Evolutionary conservation across 2,329 filamentous ascomycete species (phyloP).

Genomic region (Grosmannia clavigera): DNA sequence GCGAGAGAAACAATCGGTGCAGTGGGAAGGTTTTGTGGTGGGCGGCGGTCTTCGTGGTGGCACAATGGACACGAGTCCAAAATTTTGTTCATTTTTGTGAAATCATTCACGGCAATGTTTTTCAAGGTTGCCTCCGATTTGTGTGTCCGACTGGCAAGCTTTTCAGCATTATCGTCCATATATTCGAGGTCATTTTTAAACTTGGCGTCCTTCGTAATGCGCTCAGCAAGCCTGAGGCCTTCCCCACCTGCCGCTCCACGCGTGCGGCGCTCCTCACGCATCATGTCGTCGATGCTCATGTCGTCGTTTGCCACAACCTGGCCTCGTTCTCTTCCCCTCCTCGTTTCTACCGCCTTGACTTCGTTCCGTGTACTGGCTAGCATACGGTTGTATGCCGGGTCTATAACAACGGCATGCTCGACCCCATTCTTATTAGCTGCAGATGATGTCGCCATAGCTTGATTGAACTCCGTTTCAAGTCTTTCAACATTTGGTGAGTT

Average conservation of each 20-base stretch:
- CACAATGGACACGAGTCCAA: constrained; percentile 84
- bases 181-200: constrained; percentile 92
- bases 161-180: constrained; percentile 90
- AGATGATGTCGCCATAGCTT: constrained; percentile 50
- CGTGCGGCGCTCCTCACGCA: constrained; percentile 82
- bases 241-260: constrained; percentile 68
- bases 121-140: constrained; percentile 81
- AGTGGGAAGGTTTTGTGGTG: constrained; percentile 53
- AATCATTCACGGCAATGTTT: constrained; percentile 76
- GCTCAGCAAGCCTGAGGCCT: constrained; percentile 70
- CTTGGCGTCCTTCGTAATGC: constrained; percentile 84
- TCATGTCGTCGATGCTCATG: constrained; percentile 95
- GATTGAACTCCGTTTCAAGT: constrained; percentile 75
- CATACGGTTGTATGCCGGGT: constrained; percentile 81
- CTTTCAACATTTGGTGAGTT: constrained; percentile 61
- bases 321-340: constrained; percentile 72
- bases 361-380: constrained; percentile 63
- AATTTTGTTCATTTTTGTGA: constrained; percentile 77
- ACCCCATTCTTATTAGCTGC: constrained; percentile 24
- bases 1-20: constrained; percentile 79
- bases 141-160: constrained; percentile 75
- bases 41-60: constrained; percentile 69
- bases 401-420: constrained; percentile 63
- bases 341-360: constrained; percentile 65
- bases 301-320: constrained; percentile 84